These are phyloP conservation scores for Raddia distichophylla DNA, from an alignment of 176 grass and related monocot species.

Conservation along the genomic window DNA sequence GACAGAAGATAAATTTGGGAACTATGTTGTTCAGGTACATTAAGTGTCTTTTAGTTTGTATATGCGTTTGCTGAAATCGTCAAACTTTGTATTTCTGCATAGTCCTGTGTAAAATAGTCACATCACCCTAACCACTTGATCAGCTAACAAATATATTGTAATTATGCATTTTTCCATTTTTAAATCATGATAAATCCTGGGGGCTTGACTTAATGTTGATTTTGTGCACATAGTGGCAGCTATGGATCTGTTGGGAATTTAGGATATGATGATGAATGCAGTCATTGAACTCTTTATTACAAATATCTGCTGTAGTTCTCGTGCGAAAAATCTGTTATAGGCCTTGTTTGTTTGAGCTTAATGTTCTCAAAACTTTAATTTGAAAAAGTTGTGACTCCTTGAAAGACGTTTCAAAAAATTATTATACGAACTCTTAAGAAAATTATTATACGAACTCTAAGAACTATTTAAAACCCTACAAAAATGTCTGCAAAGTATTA, in stretches of 20 bases:
- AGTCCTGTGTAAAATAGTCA: not conserved
- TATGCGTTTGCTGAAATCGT: constrained; percentile 2
- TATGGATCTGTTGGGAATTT: not conserved
- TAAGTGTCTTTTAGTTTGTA: constrained; percentile 4
- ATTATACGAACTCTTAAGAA: no score
- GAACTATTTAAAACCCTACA: no score
- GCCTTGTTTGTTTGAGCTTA: no score
- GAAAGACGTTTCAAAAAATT: no score
- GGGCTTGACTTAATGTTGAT: not conserved
- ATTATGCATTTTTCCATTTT: not conserved
- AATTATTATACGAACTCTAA: no score
- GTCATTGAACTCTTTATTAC: not conserved
- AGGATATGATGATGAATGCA: not conserved
- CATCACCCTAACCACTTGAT: not conserved
- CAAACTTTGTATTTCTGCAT: not conserved
- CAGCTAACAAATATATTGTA: not conserved
- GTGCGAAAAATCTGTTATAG: not conserved
- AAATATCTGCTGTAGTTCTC: not conserved
- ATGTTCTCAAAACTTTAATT: no score
- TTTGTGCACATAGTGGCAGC: not conserved
- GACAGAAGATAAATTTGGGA: constrained; percentile 85
- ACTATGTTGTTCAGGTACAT: constrained; percentile 86
- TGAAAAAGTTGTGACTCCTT: no score
- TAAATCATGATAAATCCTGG: not conserved
- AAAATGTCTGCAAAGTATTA: no score